phyloP scores from a whole-genome alignment of 2,329 filamentous ascomycete genomes.

The Pleoardoris graminearum region DNA sequence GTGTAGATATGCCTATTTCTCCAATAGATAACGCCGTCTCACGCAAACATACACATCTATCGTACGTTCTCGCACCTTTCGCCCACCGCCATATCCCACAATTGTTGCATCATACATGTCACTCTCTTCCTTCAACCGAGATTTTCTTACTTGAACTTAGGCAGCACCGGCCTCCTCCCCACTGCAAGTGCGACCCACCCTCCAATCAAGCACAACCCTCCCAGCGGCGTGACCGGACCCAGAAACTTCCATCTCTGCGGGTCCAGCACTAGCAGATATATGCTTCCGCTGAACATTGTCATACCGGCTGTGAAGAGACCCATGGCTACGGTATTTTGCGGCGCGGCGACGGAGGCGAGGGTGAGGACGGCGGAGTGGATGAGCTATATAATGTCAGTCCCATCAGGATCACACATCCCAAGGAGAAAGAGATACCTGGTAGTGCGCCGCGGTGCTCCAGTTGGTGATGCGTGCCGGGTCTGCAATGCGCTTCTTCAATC shows the following conservation, averaged over 20 bases:
- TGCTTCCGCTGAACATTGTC: slow-evolving; percentile 67
- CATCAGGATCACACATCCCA: too few relatives aligned
- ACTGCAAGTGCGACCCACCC: slow-evolving; percentile 61
- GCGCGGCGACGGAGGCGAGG: slow-evolving; percentile 56
- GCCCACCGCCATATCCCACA: neutral
- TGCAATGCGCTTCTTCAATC: slow-evolving; percentile 63
- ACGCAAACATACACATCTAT: neutral
- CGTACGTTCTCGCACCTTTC: neutral
- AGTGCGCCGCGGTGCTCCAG: slow-evolving; percentile 68
- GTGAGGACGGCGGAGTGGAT: slow-evolving; percentile 65
- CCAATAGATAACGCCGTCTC: neutral
- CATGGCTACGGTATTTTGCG: slow-evolving; percentile 61
- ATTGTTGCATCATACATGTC: neutral
- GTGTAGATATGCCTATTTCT: neutral
- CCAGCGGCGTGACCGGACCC: slow-evolving; percentile 68
- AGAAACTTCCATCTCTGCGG: slow-evolving; percentile 61
- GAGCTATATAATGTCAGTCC: slow-evolving; percentile 51
- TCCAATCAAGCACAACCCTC: slow-evolving; percentile 65
- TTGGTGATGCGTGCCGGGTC: slow-evolving; percentile 63
- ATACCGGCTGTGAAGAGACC: slow-evolving; percentile 66
- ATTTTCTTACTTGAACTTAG: slow-evolving; percentile 14
- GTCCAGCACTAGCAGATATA: slow-evolving; percentile 67
- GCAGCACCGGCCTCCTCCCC: slow-evolving; percentile 33
- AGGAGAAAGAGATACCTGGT: slow-evolving; percentile 64
- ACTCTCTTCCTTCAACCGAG: neutral